Conservation (phyloP, 805 yeast genomes). For the Cephaloascus fragrans region DNA sequence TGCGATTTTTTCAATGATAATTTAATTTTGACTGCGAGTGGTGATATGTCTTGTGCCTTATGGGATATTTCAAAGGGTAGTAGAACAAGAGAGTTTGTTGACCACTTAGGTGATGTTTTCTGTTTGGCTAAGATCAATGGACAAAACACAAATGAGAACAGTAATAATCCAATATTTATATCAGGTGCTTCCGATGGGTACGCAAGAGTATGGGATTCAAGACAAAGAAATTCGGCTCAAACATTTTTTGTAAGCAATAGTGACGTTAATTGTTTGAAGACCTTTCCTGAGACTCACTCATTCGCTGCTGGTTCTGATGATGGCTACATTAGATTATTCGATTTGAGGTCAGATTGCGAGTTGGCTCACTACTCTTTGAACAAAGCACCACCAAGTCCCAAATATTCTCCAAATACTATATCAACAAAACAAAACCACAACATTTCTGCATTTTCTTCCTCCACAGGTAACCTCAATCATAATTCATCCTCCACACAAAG, state of each 20-base stretch:
- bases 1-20: conserved; percentile 55
- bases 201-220: conserved; percentile 56
- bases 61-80: conserved; percentile 72
- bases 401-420: conserved; percentile 4
- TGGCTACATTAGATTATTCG: conserved; percentile 60
- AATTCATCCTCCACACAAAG: not conserved
- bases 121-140: conserved; percentile 22
- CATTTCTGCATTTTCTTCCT: not conserved
- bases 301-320: conserved; percentile 76
- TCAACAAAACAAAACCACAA: not conserved
- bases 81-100: conserved; percentile 42
- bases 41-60: conserved; percentile 68
- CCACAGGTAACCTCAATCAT: not conserved
- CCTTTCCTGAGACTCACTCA: conserved; percentile 63
- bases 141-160: conserved; percentile 7
- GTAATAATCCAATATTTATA: conserved; percentile 27
- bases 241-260: conserved; percentile 44
- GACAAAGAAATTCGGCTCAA: conserved; percentile 39
- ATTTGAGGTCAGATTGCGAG: conserved; percentile 68
- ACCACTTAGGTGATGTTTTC: conserved; percentile 67
- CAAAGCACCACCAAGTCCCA: not conserved
- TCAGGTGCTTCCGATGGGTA: conserved; percentile 65
- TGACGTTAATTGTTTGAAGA: conserved; percentile 53
- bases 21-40: conserved; percentile 59
- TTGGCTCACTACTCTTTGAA: conserved; percentile 35